Evolutionary conservation across 768 basidiomycete species (phyloP).

Genomic region (Suillus decipiens): DNA sequence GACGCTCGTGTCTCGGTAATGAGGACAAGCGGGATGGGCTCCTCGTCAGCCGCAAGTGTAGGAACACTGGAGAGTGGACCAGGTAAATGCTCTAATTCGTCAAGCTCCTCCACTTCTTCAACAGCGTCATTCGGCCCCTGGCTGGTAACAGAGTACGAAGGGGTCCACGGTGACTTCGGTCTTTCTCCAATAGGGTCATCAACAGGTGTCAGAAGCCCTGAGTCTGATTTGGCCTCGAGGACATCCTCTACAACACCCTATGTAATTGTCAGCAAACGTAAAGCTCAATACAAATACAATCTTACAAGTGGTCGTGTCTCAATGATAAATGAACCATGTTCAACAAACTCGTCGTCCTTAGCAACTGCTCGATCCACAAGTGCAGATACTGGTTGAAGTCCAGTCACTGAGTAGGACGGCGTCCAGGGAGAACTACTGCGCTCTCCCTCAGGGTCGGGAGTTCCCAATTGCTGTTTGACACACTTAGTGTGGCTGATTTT

Average conservation of each 20-base stretch:
- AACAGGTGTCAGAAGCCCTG: conserved; percentile 6
- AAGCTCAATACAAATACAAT: not conserved
- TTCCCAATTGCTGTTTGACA: not conserved
- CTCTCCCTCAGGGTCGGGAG: not conserved
- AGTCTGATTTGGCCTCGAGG: not conserved
- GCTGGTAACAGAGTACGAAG: conserved; percentile 37
- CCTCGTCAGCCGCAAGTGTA: not conserved
- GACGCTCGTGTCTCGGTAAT: conserved; percentile 7
- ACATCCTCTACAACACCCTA: not conserved
- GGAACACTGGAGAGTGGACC: not conserved
- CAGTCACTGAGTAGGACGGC: conserved; percentile 38
- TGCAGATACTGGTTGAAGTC: not conserved
- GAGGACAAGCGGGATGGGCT: conserved; percentile 6
- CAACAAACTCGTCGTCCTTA: conserved; percentile 16
- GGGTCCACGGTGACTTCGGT: conserved; percentile 36
- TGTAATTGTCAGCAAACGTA: not conserved
- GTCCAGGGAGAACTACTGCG: conserved; percentile 34
- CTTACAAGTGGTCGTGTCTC: conserved; percentile 5
- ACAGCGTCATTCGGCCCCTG: conserved; percentile 27
- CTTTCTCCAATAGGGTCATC: conserved; percentile 19
- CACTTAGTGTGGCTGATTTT: not conserved
- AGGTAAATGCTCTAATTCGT: conserved; percentile 11
- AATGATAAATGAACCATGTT: conserved; percentile 17
- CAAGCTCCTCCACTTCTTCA: conserved; percentile 14
- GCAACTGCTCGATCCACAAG: not conserved